These are phyloP conservation scores for Aspergillus carlsbadensis DNA, from an alignment of 495 filamentous ascomycete species.

Conservation along the genomic window DNA sequence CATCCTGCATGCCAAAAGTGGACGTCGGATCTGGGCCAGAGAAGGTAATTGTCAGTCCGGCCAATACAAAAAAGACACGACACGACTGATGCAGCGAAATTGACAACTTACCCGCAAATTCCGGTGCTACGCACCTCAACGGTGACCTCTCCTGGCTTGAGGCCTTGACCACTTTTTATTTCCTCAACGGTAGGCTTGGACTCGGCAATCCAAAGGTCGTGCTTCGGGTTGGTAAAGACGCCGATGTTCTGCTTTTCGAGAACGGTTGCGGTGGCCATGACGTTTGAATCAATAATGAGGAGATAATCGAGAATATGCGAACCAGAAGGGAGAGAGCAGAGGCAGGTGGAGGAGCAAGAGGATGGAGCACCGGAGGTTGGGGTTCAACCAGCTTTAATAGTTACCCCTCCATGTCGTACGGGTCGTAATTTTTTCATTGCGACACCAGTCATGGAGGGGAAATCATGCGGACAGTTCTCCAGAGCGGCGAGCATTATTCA, in stretches of 20 bases:
- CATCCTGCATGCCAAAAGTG: constrained; percentile 95
- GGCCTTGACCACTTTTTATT: constrained; percentile 63
- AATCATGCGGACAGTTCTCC: constrained; percentile 7
- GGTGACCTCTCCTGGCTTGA: constrained; percentile 80
- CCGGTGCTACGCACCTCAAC: constrained; percentile 85
- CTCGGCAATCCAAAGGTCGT: constrained; percentile 87
- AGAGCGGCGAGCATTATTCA: constrained; percentile 10
- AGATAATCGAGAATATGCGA: not conserved
- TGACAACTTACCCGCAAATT: constrained; percentile 74
- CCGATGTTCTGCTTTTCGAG: constrained; percentile 81
- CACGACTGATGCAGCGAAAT: not conserved
- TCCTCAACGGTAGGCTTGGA: constrained; percentile 72
- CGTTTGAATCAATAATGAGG: not conserved
- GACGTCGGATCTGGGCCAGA: constrained; percentile 69
- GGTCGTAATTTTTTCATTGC: constrained; percentile 3
- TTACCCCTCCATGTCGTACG: constrained; percentile 21
- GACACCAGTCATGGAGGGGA: not conserved
- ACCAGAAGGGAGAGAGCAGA: constrained; percentile 3
- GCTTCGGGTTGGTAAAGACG: constrained; percentile 89
- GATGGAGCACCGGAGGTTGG: constrained; percentile 11
- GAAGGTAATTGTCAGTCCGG: constrained; percentile 9
- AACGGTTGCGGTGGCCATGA: constrained; percentile 38
- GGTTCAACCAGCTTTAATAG: constrained; percentile 24
- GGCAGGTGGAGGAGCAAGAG: constrained; percentile 9
- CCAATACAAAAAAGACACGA: not conserved